These are phyloP conservation scores for Didymella lethalis DNA, from an alignment of 2,329 filamentous ascomycete genomes.

Conservation along the genomic window DNA sequence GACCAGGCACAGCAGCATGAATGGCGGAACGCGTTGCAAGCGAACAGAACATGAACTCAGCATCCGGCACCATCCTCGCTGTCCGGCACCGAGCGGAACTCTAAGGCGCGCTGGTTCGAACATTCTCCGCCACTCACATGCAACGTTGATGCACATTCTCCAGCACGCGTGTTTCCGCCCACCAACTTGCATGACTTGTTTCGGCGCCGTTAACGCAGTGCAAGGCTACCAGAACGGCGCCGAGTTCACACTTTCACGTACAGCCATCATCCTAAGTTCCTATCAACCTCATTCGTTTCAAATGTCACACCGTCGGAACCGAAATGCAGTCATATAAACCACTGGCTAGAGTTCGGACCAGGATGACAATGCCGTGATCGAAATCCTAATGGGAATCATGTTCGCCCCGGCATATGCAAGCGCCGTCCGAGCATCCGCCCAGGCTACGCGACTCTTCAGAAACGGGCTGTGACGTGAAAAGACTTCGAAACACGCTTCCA, in stretches of 20 bases:
- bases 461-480: constrained; percentile 27
- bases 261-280: constrained; percentile 29
- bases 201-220: constrained; percentile 33
- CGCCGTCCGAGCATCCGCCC: constrained; percentile 23
- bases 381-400: constrained; percentile 28
- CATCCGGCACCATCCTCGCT: constrained; percentile 25
- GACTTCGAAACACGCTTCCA: constrained; percentile 28
- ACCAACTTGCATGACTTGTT: constrained; percentile 26
- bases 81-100: constrained; percentile 9
- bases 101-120: neutral
- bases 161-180: constrained; percentile 17
- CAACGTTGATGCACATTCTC: constrained; percentile 14
- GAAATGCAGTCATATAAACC: constrained; percentile 27
- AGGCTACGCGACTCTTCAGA: constrained; percentile 30
- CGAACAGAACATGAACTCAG: constrained; percentile 32
- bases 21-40: constrained; percentile 29
- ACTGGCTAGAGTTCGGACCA: constrained; percentile 26
- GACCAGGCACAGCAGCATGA: constrained; percentile 23
- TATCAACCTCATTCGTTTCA: constrained; percentile 36
- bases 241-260: constrained; percentile 20
- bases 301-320: constrained; percentile 37
- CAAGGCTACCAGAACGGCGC: constrained; percentile 34
- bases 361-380: constrained; percentile 27
- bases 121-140: constrained; percentile 11
- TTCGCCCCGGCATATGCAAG: constrained; percentile 14